Conservation (phyloP, 1,284 basidiomycete species). For the Trichosporon sp. region DNA sequence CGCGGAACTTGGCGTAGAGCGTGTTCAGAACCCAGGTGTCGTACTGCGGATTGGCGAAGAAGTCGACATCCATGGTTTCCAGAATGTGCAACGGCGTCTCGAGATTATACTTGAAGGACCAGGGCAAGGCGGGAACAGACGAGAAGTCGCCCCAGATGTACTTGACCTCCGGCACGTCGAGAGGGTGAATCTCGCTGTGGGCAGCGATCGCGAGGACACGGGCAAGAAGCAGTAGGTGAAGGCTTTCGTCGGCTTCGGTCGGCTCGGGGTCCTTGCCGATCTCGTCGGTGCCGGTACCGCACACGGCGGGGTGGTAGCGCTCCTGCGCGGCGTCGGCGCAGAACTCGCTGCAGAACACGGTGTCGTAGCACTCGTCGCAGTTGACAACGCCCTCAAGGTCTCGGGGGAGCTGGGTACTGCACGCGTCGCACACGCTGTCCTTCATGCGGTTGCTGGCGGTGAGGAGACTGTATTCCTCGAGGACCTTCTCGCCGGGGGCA, state of each 20-base stretch:
- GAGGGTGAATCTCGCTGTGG: constrained; percentile 12
- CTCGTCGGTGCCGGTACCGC: constrained; percentile 13
- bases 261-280: constrained; percentile 17
- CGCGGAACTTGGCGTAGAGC: constrained; percentile 20
- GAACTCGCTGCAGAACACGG: constrained; percentile 14
- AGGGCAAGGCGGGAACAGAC: constrained; percentile 10
- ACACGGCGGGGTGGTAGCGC: constrained; percentile 21
- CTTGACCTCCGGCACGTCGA: constrained; percentile 19
- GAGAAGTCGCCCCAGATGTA: constrained; percentile 20
- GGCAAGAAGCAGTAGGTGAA: constrained; percentile 15
- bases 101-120: constrained; percentile 18
- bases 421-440: constrained; percentile 20
- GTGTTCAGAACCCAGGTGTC: constrained; percentile 20
- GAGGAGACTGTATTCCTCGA: constrained; percentile 17
- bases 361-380: constrained; percentile 17
- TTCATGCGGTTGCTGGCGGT: constrained; percentile 18
- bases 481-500: constrained; percentile 16
- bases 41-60: constrained; percentile 12
- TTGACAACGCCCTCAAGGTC: constrained; percentile 2
- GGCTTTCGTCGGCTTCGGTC: constrained; percentile 12
- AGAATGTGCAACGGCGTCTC: constrained; percentile 17
- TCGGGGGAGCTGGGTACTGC: constrained; percentile 10
- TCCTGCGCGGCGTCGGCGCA: constrained; percentile 12
- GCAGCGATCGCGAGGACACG: constrained; percentile 17
- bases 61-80: constrained; percentile 18